Conservation (phyloP, 1,139 yeast species). For the Magnusiomyces ingens region DNA sequence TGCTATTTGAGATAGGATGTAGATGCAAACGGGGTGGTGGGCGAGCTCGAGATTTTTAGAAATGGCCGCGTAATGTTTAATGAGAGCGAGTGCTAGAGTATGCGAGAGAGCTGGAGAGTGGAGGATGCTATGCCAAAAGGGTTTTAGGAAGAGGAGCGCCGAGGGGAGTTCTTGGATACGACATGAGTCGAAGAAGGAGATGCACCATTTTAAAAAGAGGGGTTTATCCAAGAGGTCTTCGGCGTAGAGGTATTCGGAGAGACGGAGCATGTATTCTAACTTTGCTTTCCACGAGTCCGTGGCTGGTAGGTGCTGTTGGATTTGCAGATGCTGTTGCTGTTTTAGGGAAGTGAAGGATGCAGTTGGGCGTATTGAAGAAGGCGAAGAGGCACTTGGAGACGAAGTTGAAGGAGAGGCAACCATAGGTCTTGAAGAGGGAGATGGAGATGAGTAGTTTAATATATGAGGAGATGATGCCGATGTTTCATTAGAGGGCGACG, state of each 20-base stretch:
- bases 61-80: slow-evolving; percentile 15
- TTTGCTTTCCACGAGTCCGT: slow-evolving; percentile 42
- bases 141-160: slow-evolving; percentile 51
- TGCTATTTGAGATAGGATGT: slow-evolving; percentile 8
- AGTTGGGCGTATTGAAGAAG: slow-evolving; percentile 18
- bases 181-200: slow-evolving; percentile 49
- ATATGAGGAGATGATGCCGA: not conserved
- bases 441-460: not conserved
- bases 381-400: slow-evolving; percentile 19
- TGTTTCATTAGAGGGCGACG: not conserved
- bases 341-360: slow-evolving; percentile 3
- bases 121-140: slow-evolving; percentile 66
- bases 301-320: not conserved
- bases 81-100: slow-evolving; percentile 28
- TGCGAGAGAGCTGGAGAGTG: slow-evolving; percentile 39
- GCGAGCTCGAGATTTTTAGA: not conserved
- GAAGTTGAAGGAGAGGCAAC: slow-evolving; percentile 7
- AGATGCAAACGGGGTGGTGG: slow-evolving; percentile 9
- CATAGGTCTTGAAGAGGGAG: not conserved
- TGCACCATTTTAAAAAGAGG: slow-evolving; percentile 55
- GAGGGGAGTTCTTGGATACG: slow-evolving; percentile 43
- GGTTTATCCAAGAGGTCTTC: slow-evolving; percentile 61
- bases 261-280: slow-evolving; percentile 52
- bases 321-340: slow-evolving; percentile 2
- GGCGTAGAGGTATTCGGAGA: slow-evolving; percentile 57